Base-by-base conservation (phyloP, 306 rosid genomes). In the Gastrolobium bilobum region DNA sequence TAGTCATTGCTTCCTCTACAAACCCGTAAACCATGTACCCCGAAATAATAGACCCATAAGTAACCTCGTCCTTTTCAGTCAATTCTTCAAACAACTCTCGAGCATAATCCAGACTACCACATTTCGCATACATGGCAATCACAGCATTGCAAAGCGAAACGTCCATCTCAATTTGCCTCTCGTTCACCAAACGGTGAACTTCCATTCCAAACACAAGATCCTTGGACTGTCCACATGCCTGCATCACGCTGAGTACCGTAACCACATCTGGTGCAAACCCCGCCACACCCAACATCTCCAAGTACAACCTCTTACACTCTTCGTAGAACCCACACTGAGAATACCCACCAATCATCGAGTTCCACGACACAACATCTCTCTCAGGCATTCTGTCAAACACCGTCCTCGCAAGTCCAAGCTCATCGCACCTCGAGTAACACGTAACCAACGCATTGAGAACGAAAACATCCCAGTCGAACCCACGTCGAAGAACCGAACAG, bases 151-250 rank as follows among this genome's bases (percentile, higher is more conserved):
- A 85, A 57, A 93, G 86, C 29, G 82, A 70, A 61, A 89, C 40
- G 79, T 91, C 96, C 72, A 84, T 60, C 83, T 84, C 78, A 57
- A 95, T 81, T 33, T 53, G 80, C 51, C 14, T 86, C 72, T 90
- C 94, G 31, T 75, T 85, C 34, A 88, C 48, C 2, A 80, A 77
- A 48, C 48, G 71, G 65, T 90, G 97, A 82, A 91, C 93, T 56
- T 93, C 91, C 80, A 88, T 81, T 37, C 99, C 97, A 0, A 85
- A 83, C 13, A 61, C 30, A 52, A 93, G 94, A 86, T 95, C 97
- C 35, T 75, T 86, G 0, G 93, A 91, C 81, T 95, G 96, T 9
- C 93, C 91, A 90, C 99, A 91, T 2, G 98, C 94, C 83, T 93
- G 99, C 89, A 93, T 80, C 59, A 93, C 86, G 37, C 96, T 90